Percentiles rank a stretch among this genome's conserved stretches.
Conservation (phyloP, 768 basidiomycete genomes). For the Pholiota molesta region DNA sequence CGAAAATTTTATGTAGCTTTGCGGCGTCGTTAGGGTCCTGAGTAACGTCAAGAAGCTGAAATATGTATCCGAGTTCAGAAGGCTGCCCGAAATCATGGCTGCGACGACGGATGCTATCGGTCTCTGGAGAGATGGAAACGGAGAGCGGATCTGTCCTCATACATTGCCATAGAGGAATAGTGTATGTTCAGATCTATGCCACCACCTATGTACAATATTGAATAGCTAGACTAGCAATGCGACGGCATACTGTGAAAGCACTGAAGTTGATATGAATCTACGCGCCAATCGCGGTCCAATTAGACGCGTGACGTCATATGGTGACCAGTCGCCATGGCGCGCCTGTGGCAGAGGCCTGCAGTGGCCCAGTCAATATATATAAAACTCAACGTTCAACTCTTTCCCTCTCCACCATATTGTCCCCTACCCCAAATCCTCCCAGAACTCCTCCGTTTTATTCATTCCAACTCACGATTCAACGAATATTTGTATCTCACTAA, state of each 20-base stretch:
- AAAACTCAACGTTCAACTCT: neutral
- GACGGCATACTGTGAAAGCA: too few relatives aligned
- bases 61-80: constrained; percentile 9
- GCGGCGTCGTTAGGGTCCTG: constrained; percentile 3
- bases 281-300: neutral
- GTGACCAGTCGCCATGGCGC: constrained; percentile 5
- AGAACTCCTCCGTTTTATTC: too few relatives aligned
- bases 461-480: too few relatives aligned
- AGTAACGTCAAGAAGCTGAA: constrained; percentile 11
- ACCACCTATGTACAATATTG: neutral
- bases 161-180: constrained; percentile 1
- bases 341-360: neutral
- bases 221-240: too few relatives aligned
- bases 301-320: constrained; percentile 11
- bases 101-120: neutral
- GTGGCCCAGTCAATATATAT: neutral
- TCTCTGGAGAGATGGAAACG: constrained; percentile 10
- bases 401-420: neutral
- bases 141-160: constrained; percentile 7
- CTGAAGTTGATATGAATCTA: neutral
- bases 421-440: neutral
- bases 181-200: neutral
- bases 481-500: neutral
- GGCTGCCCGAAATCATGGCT: constrained; percentile 1
- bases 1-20: neutral